Percentiles rank a stretch among this genome's conserved stretches.
Conservation (phyloP, 208 protist species). For the Chromosphaera perkinsii region DNA sequence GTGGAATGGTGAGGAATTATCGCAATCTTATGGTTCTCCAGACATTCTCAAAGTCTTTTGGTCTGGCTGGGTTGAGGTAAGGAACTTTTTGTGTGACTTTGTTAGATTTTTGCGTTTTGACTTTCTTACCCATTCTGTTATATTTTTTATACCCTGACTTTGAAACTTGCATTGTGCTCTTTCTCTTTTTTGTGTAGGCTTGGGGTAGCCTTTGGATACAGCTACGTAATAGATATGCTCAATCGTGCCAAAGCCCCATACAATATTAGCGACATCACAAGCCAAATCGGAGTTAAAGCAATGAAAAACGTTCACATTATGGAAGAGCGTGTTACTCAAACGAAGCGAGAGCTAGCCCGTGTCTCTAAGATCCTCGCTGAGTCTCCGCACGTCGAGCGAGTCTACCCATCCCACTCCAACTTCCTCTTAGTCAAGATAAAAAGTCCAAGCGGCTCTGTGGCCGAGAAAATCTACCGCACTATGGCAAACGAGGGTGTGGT, state of each 20-base stretch:
- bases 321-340: background rate
- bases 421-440: conserved; percentile 36
- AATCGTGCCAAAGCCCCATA: conserved; percentile 46
- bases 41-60: conserved; percentile 41
- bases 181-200: conserved; percentile 17
- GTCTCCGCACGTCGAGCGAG: conserved; percentile 10
- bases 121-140: no score
- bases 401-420: conserved; percentile 41
- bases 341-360: background rate
- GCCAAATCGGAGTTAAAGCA: conserved; percentile 5
- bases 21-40: conserved; percentile 33
- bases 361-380: background rate
- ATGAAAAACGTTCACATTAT: conserved; percentile 2
- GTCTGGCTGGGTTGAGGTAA: conserved; percentile 36
- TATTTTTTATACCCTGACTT: no score
- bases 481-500: conserved; percentile 23
- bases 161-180: no score
- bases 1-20: no score
- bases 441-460: background rate
- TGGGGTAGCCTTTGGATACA: conserved; percentile 21
- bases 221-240: conserved; percentile 23
- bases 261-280: conserved; percentile 41
- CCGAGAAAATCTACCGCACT: conserved; percentile 9
- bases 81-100: background rate
- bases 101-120: background rate